phyloP scores from a whole-genome alignment of 2,329 filamentous ascomycete species.

The Sarocladium kiliense region DNA sequence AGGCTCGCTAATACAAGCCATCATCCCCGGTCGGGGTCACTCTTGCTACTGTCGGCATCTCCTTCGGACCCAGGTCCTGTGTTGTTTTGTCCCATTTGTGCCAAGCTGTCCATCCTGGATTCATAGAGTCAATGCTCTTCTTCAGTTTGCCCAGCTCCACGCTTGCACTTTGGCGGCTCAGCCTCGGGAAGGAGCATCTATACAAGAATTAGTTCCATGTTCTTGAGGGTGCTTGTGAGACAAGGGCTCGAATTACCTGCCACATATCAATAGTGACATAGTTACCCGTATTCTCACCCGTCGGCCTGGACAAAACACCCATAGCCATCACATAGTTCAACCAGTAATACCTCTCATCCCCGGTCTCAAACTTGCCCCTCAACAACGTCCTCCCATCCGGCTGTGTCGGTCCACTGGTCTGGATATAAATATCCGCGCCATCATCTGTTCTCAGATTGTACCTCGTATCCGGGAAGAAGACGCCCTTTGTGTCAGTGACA shows the following conservation, averaged over 20 bases:
- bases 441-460: constrained; percentile 33
- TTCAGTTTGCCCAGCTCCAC: background rate
- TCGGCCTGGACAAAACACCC: constrained; percentile 13
- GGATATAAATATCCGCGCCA: constrained; percentile 30
- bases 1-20: constrained; percentile 4
- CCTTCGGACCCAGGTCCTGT: background rate
- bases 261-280: constrained; percentile 15
- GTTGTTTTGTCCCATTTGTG: background rate
- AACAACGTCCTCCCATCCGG: constrained; percentile 22
- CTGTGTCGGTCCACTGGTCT: constrained; percentile 29
- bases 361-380: constrained; percentile 28
- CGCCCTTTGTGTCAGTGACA: constrained; percentile 26
- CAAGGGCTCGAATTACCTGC: constrained; percentile 13
- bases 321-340: constrained; percentile 28
- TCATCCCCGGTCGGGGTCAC: background rate
- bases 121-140: constrained; percentile 4
- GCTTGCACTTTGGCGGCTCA: background rate
- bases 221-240: background rate
- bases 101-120: background rate
- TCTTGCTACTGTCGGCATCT: background rate
- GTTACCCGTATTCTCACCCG: background rate
- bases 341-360: constrained; percentile 29
- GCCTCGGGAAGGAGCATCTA: background rate
- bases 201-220: background rate
- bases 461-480: constrained; percentile 32